Evolutionary conservation across 768 basidiomycete genomes (phyloP).

Genomic region (Obba rivulosa): DNA sequence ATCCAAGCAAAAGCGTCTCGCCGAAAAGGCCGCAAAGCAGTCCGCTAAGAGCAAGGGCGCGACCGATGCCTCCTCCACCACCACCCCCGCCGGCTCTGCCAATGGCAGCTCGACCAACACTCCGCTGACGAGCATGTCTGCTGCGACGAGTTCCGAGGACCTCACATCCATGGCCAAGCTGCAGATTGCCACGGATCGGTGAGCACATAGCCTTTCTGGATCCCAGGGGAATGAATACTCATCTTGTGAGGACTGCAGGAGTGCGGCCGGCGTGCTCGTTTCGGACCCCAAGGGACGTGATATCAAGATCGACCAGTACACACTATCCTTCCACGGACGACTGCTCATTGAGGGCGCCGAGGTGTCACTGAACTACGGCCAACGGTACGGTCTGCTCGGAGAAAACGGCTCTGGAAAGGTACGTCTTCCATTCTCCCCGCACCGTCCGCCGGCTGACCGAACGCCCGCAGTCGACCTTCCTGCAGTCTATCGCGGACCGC

Average conservation of each 20-base stretch:
- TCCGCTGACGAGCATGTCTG: conserved; percentile 78
- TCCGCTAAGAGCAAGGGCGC: conserved; percentile 47
- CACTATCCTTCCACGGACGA: conserved; percentile 95
- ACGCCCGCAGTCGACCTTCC: conserved; percentile 75
- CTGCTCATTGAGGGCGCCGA: conserved; percentile 68
- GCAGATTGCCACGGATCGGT: conserved; percentile 87
- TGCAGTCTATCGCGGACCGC: conserved; percentile 91
- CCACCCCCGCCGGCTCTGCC: conserved; percentile 61
- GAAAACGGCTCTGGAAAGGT: conserved; percentile 99
- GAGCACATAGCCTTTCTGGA: conserved; percentile 13
- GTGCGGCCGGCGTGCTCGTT: conserved; percentile 85
- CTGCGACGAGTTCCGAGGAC: conserved; percentile 77
- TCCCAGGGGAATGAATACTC: not conserved
- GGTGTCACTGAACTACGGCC: conserved; percentile 82
- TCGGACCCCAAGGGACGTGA: conserved; percentile 92
- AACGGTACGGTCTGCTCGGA: conserved; percentile 91
- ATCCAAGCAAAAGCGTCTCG: conserved; percentile 89
- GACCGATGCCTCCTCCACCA: conserved; percentile 39
- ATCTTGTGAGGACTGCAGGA: conserved; percentile 43
- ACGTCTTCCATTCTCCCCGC: conserved; percentile 13
- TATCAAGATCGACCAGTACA: conserved; percentile 95
- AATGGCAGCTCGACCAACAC: conserved; percentile 63
- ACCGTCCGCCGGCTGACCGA: not conserved
- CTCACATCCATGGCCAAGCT: conserved; percentile 85
- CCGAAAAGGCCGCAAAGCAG: conserved; percentile 88